A percentile compares a stretch with the other conserved stretches of the same genome.
These are phyloP conservation scores for Chenopodium berlandieri DNA, from an alignment of 148 eudicot species.

Conservation along the genomic window DNA sequence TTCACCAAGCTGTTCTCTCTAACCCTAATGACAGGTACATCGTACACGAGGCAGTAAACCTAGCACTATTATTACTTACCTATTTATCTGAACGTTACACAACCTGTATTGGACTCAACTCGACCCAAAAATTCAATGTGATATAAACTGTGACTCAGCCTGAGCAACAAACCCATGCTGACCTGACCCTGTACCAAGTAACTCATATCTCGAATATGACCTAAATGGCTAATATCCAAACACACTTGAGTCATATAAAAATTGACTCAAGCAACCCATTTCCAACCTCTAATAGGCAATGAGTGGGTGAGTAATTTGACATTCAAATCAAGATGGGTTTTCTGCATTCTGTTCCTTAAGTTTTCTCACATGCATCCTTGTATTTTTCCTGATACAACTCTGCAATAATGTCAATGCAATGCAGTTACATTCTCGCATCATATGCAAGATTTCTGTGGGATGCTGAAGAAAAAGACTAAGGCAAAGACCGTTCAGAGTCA, in stretches of 20 bases:
- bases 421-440: conserved; percentile 5
- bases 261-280: too few species aligned
- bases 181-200: background rate
- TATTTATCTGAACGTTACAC: background rate
- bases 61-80: background rate
- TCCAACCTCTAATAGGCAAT: background rate
- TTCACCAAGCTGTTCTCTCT: conserved; percentile 6
- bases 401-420: conserved; percentile 1
- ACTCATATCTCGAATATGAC: background rate
- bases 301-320: too few species aligned
- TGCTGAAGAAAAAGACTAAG: conserved; percentile 3
- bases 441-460: conserved; percentile 20
- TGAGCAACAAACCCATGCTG: background rate
- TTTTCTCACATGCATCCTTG: too few species aligned
- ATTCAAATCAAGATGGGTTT: background rate
- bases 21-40: background rate
- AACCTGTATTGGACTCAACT: background rate
- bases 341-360: too few species aligned
- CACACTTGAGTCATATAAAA: background rate
- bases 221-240: background rate
- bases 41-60: background rate
- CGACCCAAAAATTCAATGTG: background rate
- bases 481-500: background rate
- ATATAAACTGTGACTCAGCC: background rate
- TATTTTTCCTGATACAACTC: background rate